Evolutionary conservation across 23 red algal genomes (phyloP), one percentile per base, ranked within the genome.

Genomic region (Agarophyton chilense): DNA sequence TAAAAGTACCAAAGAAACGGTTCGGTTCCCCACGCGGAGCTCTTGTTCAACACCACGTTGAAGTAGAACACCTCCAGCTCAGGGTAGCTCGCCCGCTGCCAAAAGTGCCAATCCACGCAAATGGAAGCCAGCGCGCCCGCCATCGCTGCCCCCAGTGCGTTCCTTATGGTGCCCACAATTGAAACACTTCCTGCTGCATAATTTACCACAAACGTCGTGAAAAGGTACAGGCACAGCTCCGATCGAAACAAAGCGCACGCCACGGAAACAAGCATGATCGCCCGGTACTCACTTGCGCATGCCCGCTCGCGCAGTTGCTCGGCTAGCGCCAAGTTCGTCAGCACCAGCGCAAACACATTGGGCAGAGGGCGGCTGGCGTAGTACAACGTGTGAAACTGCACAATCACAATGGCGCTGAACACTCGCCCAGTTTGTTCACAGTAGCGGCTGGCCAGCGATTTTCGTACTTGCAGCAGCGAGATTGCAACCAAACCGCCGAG

Each of bases 41-140:
- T 79, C 68, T 78, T 84, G 61, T 92, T 91, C 40, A 38, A 47
- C 8, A 93, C 86, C 2, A 78, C 96, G 76, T 95, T 95, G 77
- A 95, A 98, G 75, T 87, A 92, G 78, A 98, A 95, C 34, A 92
- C 96, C 74, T 95, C 92, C 38, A 85, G 57, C 47, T 98, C 92
- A 18, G 96, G 96, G 78, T 93, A 98, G 44, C 68, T 61, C 17
- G 70, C 70, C 2, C 89, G 78, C 1, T 47, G 51, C 96, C 92
- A 95, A 73, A 98, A 93, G 81, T 86, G 57, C 24, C 92, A 95
- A 81, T 98, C 93, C 21, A 95, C 51, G 18, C 29, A 28, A 6
- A 98, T 55, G 8, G 96, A 98, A n/a, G 60, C 18, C 2, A 87
- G 12, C n/a, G 92, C 90, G 1, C 82, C 81, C 22, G 55, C 33